Conservation (phyloP, 2,329 filamentous ascomycete genomes). For the Cercospora sp. region DNA sequence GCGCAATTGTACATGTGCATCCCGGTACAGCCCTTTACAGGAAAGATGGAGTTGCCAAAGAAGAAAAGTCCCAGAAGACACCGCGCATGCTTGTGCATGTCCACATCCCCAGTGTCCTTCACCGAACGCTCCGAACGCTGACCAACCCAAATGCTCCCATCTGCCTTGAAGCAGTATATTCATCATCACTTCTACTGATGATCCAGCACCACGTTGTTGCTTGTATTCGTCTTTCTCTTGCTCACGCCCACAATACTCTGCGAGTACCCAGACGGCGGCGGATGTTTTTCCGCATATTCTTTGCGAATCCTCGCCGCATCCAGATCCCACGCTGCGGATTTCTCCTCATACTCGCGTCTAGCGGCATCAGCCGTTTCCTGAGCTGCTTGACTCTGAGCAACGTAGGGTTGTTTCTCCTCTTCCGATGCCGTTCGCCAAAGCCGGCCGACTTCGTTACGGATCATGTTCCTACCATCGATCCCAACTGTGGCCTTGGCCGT, state of each 20-base stretch:
- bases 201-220: constrained; percentile 35
- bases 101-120: not conserved
- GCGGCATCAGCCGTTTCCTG: constrained; percentile 64
- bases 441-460: constrained; percentile 79
- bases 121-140: not conserved
- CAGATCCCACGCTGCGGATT: constrained; percentile 70
- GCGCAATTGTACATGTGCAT: not conserved
- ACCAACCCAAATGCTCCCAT: not conserved
- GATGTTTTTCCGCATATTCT: constrained; percentile 42
- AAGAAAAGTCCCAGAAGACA: not conserved
- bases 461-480: constrained; percentile 69
- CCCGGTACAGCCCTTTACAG: not conserved
- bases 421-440: constrained; percentile 82
- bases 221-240: constrained; percentile 37
- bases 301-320: constrained; percentile 55
- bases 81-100: not conserved
- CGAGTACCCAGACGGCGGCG: constrained; percentile 23
- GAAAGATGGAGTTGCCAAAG: not conserved
- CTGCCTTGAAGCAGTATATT: not conserved
- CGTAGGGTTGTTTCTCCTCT: constrained; percentile 73
- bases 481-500: constrained; percentile 60
- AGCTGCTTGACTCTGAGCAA: constrained; percentile 70
- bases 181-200: constrained; percentile 21
- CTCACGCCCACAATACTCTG: constrained; percentile 29
- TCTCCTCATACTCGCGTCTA: constrained; percentile 60